These are phyloP conservation scores for Ceratocystiopsis sp. DNA, from an alignment of 2,329 filamentous ascomycete genomes.

Conservation along the genomic window DNA sequence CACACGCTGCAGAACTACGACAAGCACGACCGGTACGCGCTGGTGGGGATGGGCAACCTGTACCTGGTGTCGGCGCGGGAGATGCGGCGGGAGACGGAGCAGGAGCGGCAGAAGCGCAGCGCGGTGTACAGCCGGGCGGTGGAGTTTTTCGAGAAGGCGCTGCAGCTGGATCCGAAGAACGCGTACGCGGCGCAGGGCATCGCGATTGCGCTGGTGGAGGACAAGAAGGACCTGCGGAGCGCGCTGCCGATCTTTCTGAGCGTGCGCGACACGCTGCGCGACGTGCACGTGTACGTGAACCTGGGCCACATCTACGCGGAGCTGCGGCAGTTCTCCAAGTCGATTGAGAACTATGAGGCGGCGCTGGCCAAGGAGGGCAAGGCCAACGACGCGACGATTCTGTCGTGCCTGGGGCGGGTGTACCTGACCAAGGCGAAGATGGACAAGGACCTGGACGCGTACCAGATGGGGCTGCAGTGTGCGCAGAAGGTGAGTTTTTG, in stretches of 20 bases:
- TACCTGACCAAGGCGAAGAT: conserved; percentile 66
- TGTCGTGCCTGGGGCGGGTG: conserved; percentile 73
- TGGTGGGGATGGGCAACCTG: conserved; percentile 94
- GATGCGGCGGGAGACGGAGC: conserved; percentile 80
- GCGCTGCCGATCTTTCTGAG: conserved; percentile 82
- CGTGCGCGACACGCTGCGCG: conserved; percentile 76
- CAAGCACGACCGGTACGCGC: conserved; percentile 93
- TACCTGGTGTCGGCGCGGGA: conserved; percentile 76
- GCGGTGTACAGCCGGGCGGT: conserved; percentile 81
- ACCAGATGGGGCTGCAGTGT: conserved; percentile 39
- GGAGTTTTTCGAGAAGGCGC: conserved; percentile 95
- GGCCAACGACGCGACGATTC: conserved; percentile 54
- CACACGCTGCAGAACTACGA: conserved; percentile 87
- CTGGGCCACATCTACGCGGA: conserved; percentile 87
- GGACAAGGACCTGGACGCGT: conserved; percentile 40
- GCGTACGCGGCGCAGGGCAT: conserved; percentile 93
- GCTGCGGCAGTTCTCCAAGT: conserved; percentile 73
- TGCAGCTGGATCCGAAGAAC: conserved; percentile 88
- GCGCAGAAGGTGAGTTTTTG: conserved; percentile 38
- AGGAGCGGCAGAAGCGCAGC: conserved; percentile 78
- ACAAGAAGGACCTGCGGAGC: conserved; percentile 72
- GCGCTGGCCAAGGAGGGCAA: conserved; percentile 66
- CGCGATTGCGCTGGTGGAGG: conserved; percentile 83
- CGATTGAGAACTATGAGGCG: conserved; percentile 86
- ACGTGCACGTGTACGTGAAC: conserved; percentile 80